A percentile compares a stretch with the other conserved stretches of the same genome.
Conservation (phyloP, 805 yeast species). For the Scheffersomyces coipomensis region DNA sequence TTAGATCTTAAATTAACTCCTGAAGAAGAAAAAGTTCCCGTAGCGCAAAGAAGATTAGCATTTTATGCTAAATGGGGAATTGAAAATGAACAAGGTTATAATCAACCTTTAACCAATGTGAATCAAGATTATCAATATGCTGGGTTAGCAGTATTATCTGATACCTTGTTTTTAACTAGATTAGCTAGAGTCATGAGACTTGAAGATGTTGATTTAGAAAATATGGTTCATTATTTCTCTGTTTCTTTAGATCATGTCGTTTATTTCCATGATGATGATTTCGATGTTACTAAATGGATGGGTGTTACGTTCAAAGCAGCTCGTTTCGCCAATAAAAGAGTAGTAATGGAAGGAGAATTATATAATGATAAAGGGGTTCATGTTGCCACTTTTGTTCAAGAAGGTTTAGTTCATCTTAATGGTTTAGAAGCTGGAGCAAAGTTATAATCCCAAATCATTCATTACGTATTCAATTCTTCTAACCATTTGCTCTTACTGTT, state of each 20-base stretch:
- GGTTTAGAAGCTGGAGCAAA: conserved; percentile 13
- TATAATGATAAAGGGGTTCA: conserved; percentile 48
- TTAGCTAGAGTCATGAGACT: conserved; percentile 50
- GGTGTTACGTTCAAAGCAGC: conserved; percentile 47
- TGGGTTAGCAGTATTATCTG: conserved; percentile 59
- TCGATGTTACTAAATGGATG: conserved; percentile 51
- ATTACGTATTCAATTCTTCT: too few species aligned
- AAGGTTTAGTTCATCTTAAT: conserved; percentile 48
- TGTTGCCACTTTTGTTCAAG: conserved; percentile 64
- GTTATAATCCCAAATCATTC: too few species aligned
- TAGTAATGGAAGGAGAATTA: conserved; percentile 58
- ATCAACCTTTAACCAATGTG: conserved; percentile 11
- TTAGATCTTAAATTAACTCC: conserved; percentile 22
- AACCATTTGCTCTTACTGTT: too few species aligned
- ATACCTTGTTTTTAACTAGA: conserved; percentile 52
- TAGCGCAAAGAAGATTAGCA: conserved; percentile 23
- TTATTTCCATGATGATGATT: conserved; percentile 59
- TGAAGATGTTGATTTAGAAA: conserved; percentile 18
- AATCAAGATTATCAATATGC: conserved; percentile 40
- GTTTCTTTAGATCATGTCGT: conserved; percentile 68
- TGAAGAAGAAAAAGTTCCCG: conserved; percentile 20
- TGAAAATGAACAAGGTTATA: conserved; percentile 12
- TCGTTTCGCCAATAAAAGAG: conserved; percentile 51
- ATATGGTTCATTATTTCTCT: conserved; percentile 37
- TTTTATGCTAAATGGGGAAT: conserved; percentile 26